Conservation (phyloP, 2,329 filamentous ascomycete genomes). For the Capronia americana region DNA sequence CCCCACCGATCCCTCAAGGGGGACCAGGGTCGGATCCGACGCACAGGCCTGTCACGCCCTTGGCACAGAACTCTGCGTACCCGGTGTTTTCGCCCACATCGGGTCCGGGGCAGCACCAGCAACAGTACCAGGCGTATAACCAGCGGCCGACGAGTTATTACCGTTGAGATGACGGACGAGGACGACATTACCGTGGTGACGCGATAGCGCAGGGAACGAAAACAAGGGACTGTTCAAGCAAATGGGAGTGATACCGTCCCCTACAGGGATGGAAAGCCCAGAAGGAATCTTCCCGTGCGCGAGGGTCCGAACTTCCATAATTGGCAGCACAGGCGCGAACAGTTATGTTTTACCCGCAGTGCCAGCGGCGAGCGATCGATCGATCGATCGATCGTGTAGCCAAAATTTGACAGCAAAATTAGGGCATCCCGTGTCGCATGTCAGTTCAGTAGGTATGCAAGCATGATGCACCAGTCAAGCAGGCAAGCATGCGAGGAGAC, state of each 20-base stretch:
- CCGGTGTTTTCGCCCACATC: conserved; percentile 28
- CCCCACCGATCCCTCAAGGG: conserved; percentile 28
- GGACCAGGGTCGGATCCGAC: background rate
- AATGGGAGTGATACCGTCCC: background rate
- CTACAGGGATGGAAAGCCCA: background rate
- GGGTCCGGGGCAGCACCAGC: conserved; percentile 16
- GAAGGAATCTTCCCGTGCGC: background rate
- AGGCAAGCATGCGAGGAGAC: background rate
- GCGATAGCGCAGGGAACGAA: background rate
- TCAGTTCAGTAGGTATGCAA: background rate
- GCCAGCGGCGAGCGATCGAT: background rate
- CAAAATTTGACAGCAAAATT: background rate
- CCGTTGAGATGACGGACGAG: background rate
- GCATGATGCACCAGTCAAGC: background rate
- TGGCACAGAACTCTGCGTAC: conserved; percentile 28
- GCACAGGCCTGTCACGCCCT: conserved; percentile 24
- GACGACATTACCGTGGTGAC: background rate
- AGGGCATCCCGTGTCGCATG: background rate
- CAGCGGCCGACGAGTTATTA: conserved; percentile 30
- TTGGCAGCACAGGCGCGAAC: background rate
- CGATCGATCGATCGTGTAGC: background rate
- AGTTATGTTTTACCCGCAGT: background rate
- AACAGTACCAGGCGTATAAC: conserved; percentile 39
- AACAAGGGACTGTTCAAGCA: background rate
- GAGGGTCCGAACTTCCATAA: background rate